phyloP scores from a whole-genome alignment of 345 rosid species.

The Brassica carinata region DNA sequence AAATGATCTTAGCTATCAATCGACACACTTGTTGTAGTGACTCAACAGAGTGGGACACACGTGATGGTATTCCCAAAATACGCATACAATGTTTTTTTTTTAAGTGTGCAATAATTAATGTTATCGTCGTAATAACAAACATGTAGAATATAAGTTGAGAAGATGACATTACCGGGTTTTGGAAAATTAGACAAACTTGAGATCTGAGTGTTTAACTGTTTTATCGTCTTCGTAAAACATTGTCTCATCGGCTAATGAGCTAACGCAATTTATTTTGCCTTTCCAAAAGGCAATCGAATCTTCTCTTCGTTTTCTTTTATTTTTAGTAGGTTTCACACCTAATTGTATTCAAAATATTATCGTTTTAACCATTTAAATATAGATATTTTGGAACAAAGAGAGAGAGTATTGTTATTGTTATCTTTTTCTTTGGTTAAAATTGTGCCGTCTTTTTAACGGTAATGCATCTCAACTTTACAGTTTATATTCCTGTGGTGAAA shows the following conservation, averaged over 20 bases:
- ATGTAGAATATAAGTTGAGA: no score
- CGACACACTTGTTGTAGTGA: no score
- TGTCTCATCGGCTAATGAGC: conserved; percentile 13
- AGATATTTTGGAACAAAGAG: background rate
- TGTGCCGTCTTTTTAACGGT: background rate
- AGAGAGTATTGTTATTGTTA: background rate
- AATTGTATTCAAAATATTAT: background rate
- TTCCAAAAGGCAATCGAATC: background rate
- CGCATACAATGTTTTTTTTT: no score
- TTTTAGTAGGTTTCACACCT: background rate
- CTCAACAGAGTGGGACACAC: no score
- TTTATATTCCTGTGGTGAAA: conserved; percentile 10
- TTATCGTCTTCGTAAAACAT: conserved; percentile 12
- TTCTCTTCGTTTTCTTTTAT: background rate
- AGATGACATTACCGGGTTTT: no score
- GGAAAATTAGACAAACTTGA: background rate
- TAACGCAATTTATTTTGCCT: background rate
- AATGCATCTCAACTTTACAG: conserved; percentile 20
- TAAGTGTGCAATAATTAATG: no score
- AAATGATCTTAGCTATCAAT: no score
- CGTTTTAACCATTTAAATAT: background rate
- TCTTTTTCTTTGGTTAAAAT: background rate
- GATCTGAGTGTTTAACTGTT: conserved; percentile 24
- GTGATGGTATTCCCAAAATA: no score
- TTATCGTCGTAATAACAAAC: no score